A percentile compares a stretch with the other conserved stretches of the same genome.
These are phyloP conservation scores for Cladorrhinum samala DNA, from an alignment of 495 filamentous ascomycete genomes.

Conservation along the genomic window DNA sequence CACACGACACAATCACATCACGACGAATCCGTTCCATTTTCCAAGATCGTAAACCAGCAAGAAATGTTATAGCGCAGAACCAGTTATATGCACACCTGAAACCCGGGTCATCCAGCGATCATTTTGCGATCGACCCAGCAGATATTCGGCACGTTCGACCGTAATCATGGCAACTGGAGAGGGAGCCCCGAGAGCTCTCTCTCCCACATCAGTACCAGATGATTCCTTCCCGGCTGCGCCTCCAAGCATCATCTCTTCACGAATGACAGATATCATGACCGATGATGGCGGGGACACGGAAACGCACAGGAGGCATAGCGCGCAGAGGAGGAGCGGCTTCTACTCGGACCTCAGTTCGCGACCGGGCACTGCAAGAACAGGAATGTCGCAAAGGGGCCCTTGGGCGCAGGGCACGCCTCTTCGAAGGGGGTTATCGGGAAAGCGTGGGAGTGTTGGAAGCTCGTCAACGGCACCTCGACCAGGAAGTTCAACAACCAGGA, in stretches of 20 bases:
- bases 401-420: conserved; percentile 46
- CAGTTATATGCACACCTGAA: not conserved
- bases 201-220: conserved; percentile 30
- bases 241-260: conserved; percentile 72
- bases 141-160: not conserved
- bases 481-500: conserved; percentile 63
- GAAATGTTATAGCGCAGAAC: conserved; percentile 9
- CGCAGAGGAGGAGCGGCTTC: conserved; percentile 33
- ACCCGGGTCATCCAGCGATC: not conserved
- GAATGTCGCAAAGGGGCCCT: conserved; percentile 44
- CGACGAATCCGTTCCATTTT: no score
- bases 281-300: conserved; percentile 42
- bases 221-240: conserved; percentile 40
- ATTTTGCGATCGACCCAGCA: not conserved
- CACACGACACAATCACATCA: conserved; percentile 3
- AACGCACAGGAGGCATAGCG: conserved; percentile 25
- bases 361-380: conserved; percentile 44
- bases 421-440: conserved; percentile 34
- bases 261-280: conserved; percentile 72
- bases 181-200: conserved; percentile 26
- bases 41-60: not conserved
- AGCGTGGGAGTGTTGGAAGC: conserved; percentile 41
- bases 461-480: conserved; percentile 46
- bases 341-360: conserved; percentile 43
- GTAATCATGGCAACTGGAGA: conserved; percentile 32